A percentile compares a stretch with the other conserved stretches of the same genome.
Conservation (phyloP, 164 flowering plant genomes). For the Kalanchoe fedtschenkoi region DNA sequence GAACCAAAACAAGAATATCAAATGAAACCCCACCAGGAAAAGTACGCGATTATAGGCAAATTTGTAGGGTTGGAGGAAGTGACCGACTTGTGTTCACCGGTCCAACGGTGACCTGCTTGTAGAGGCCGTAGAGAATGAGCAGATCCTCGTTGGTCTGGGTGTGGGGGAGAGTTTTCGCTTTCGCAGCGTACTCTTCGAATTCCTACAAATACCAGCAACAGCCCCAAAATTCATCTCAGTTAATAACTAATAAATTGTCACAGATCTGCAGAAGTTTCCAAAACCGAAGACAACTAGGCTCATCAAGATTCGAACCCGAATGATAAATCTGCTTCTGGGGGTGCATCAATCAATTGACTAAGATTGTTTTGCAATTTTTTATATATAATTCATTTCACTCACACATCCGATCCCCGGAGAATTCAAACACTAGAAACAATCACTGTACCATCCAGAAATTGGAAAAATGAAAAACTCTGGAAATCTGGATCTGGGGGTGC, state of each 20-base stretch:
- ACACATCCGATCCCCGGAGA: too few species aligned
- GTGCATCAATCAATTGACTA: too few species aligned
- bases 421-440: too few species aligned
- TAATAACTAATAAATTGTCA: background rate
- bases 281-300: too few species aligned
- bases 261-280: too few species aligned
- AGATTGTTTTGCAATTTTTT: too few species aligned
- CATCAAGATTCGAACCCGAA: too few species aligned
- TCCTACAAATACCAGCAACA: conserved; percentile 24
- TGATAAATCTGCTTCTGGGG: too few species aligned
- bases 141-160: conserved; percentile 34
- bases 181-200: conserved; percentile 51
- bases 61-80: background rate
- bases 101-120: conserved; percentile 66
- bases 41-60: background rate
- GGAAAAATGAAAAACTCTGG: too few species aligned
- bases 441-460: too few species aligned
- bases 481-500: too few species aligned
- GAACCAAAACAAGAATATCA: background rate
- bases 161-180: conserved; percentile 47
- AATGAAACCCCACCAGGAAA: background rate
- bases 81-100: conserved; percentile 44
- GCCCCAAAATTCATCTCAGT: background rate
- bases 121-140: conserved; percentile 57
- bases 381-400: too few species aligned